These are phyloP conservation scores for Verticillium zaregamsianum DNA, from an alignment of 2,329 filamentous ascomycete genomes.

Conservation along the genomic window DNA sequence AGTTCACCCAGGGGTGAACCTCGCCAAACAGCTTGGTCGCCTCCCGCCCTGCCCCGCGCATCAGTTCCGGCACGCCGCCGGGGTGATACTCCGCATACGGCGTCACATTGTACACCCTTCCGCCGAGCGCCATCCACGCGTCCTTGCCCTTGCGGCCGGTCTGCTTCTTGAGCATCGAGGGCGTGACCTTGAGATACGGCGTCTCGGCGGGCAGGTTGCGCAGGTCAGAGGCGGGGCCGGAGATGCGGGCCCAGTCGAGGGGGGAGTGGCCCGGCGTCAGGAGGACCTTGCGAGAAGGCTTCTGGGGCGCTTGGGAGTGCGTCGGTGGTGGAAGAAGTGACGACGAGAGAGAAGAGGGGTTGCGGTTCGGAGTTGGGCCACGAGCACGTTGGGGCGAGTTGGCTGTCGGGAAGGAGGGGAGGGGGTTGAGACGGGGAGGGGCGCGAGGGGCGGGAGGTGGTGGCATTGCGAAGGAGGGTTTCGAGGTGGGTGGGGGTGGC, in stretches of 20 bases:
- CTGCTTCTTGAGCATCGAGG: constrained; percentile 70
- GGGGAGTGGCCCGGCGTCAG: constrained; percentile 90
- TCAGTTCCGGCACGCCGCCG: constrained; percentile 72
- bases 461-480: constrained; percentile 15
- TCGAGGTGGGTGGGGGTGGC: constrained; percentile 3
- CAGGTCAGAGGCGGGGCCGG: constrained; percentile 59
- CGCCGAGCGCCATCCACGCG: constrained; percentile 86
- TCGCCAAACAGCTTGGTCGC: constrained; percentile 61
- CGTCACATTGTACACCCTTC: constrained; percentile 90
- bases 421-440: constrained; percentile 20
- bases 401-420: constrained; percentile 39
- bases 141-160: constrained; percentile 81
- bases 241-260: constrained; percentile 88
- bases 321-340: constrained; percentile 53
- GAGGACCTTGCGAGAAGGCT: constrained; percentile 66
- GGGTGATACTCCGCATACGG: constrained; percentile 90
- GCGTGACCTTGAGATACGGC: constrained; percentile 70
- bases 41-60: constrained; percentile 58
- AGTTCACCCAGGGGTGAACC: constrained; percentile 69
- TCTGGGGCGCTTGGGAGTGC: constrained; percentile 45
- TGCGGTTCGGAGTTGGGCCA: constrained; percentile 34
- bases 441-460: constrained; percentile 16
- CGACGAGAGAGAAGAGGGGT: constrained; percentile 24
- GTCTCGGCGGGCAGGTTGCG: constrained; percentile 53
- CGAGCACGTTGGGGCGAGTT: constrained; percentile 49